A percentile compares a stretch with the other conserved stretches of the same genome.
Conservation (phyloP, 2,329 filamentous ascomycete species). For the Nemania abortiva region DNA sequence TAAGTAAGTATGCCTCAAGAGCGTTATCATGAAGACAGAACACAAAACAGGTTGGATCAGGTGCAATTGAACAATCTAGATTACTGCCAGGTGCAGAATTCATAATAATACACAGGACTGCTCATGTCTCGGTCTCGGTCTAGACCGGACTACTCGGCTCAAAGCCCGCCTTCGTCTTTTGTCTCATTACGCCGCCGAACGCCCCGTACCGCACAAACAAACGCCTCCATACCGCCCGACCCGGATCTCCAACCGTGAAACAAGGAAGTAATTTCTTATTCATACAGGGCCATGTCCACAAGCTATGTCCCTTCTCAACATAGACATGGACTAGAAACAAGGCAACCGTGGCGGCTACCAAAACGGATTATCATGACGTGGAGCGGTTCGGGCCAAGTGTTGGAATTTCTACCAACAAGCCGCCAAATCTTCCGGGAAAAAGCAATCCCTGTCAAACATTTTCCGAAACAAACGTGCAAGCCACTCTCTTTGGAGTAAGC, state of each 20-base stretch:
- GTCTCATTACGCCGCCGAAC: constrained; percentile 7
- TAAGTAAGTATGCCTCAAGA: neutral
- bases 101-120: constrained; percentile 18
- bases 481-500: neutral
- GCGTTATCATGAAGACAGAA: neutral
- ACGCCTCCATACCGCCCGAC: constrained; percentile 25
- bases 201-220: constrained; percentile 5
- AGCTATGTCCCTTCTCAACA: constrained; percentile 1
- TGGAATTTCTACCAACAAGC: neutral
- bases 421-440: neutral
- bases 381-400: neutral
- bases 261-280: constrained; percentile 28
- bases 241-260: constrained; percentile 2
- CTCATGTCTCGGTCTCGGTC: neutral
- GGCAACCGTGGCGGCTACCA: neutral
- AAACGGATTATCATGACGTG: neutral
- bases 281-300: constrained; percentile 33
- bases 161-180: constrained; percentile 4
- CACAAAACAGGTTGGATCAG: neutral
- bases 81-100: neutral
- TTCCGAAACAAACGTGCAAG: neutral
- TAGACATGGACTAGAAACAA: constrained; percentile 18
- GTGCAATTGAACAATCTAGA: neutral
- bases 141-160: neutral
- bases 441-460: neutral